Percentiles rank a stretch among this genome's conserved stretches.
Evolutionary conservation across 2,329 filamentous ascomycete species (phyloP).

Genomic region (Pyrenophora teres): DNA sequence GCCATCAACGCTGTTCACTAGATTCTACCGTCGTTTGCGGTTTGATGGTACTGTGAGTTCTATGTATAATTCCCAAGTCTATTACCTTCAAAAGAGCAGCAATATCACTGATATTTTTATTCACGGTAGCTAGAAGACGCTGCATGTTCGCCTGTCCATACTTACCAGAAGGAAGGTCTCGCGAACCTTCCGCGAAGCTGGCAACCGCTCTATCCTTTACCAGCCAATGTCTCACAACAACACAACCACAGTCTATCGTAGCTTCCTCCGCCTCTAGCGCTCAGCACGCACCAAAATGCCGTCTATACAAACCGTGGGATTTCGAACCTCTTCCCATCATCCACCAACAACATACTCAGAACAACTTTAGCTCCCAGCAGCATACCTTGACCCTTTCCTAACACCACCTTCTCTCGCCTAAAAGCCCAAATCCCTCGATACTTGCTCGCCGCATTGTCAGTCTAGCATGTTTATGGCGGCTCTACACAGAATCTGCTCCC

Average conservation of each 20-base stretch:
- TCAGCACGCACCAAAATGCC: background rate
- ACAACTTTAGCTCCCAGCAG: conserved; percentile 24
- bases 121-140: too few species aligned
- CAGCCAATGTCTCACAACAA: background rate
- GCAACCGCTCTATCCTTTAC: background rate
- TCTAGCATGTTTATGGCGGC: conserved; percentile 15
- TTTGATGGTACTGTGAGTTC: too few species aligned
- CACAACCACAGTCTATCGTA: background rate
- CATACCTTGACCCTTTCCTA: conserved; percentile 10
- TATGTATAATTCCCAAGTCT: too few species aligned
- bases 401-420: conserved; percentile 5
- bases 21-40: too few species aligned
- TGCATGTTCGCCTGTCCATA: too few species aligned
- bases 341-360: conserved; percentile 16
- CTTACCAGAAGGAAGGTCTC: too few species aligned
- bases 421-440: background rate
- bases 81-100: too few species aligned
- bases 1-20: too few species aligned
- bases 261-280: background rate
- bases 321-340: background rate
- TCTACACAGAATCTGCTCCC: background rate
- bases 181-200: too few species aligned
- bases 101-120: too few species aligned
- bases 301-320: background rate
- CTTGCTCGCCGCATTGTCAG: conserved; percentile 8